phyloP scores from a whole-genome alignment of 208 protist species.

The Phytomonas francai region DNA sequence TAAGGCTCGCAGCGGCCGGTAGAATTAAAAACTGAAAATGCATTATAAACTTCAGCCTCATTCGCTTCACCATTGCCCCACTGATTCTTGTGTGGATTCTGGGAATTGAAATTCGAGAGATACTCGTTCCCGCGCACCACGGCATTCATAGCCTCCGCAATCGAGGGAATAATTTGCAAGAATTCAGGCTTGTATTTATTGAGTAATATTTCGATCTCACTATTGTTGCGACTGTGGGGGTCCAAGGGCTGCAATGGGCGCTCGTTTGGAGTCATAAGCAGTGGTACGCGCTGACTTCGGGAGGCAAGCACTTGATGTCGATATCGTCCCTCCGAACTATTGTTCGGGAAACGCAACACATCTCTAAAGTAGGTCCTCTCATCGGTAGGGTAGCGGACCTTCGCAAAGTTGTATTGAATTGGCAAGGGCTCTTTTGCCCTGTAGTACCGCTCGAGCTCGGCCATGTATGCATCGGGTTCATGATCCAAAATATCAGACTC shows the following conservation, averaged over 20 bases:
- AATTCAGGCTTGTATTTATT: conserved; percentile 83
- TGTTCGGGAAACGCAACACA: conserved; percentile 27
- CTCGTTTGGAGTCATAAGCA: conserved; percentile 58
- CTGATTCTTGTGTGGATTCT: neutral
- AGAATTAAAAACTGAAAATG: conserved; percentile 23
- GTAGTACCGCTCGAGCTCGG: conserved; percentile 25
- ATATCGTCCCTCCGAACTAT: conserved; percentile 17
- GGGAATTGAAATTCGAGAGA: conserved; percentile 6
- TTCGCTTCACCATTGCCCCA: conserved; percentile 11
- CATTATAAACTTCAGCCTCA: neutral
- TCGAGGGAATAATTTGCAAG: conserved; percentile 59
- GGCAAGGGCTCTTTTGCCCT: conserved; percentile 31
- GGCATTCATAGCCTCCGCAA: conserved; percentile 50
- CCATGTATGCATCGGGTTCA: conserved; percentile 59
- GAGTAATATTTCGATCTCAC: conserved; percentile 72
- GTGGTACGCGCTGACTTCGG: conserved; percentile 29
- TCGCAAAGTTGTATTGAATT: conserved; percentile 35
- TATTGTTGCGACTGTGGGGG: conserved; percentile 2
- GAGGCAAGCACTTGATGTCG: conserved; percentile 26
- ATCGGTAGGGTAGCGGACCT: conserved; percentile 23
- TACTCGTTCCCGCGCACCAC: conserved; percentile 41
- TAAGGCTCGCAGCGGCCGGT: conserved; percentile 18
- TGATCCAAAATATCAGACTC: conserved; percentile 40
- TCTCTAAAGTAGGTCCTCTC: conserved; percentile 37
- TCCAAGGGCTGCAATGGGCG: conserved; percentile 32